phyloP scores from a whole-genome alignment of 2,329 filamentous ascomycete species.

The Colletotrichum sansevieriae region DNA sequence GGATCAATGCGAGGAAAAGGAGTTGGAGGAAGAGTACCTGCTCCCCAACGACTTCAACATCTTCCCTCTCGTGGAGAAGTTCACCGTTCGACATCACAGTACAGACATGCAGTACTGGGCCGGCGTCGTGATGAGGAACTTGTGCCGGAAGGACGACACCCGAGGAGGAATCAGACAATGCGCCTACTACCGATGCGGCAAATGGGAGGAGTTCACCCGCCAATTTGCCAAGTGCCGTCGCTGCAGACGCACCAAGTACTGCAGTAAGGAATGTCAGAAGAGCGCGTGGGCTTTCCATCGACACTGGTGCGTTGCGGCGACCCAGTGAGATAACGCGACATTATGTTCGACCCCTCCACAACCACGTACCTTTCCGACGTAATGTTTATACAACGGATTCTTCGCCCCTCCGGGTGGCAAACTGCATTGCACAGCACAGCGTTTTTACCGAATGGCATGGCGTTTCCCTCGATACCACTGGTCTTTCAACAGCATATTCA shows the following conservation, averaged over 20 bases:
- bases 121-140: constrained; percentile 97
- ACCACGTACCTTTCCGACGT: constrained; percentile 27
- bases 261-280: constrained; percentile 99
- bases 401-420: constrained; percentile 46
- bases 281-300: constrained; percentile 98
- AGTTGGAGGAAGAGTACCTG: constrained; percentile 87
- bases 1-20: constrained; percentile 65
- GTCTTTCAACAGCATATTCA: constrained; percentile 44
- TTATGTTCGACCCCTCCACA: constrained; percentile 39
- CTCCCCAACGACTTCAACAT: constrained; percentile 97
- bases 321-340: constrained; percentile 56
- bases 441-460: constrained; percentile 54
- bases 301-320: constrained; percentile 92
- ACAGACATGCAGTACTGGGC: constrained; percentile 99
- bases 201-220: constrained; percentile 96
- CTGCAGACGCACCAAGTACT: constrained; percentile 97
- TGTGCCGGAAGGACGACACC: constrained; percentile 97
- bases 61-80: constrained; percentile 97
- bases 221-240: constrained; percentile 98
- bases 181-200: constrained; percentile 97
- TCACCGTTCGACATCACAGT: constrained; percentile 94
- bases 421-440: constrained; percentile 58
- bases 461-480: constrained; percentile 61
- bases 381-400: constrained; percentile 42
- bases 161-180: constrained; percentile 95